Conservation (phyloP, 768 basidiomycete species). For the Mycena filopes region DNA sequence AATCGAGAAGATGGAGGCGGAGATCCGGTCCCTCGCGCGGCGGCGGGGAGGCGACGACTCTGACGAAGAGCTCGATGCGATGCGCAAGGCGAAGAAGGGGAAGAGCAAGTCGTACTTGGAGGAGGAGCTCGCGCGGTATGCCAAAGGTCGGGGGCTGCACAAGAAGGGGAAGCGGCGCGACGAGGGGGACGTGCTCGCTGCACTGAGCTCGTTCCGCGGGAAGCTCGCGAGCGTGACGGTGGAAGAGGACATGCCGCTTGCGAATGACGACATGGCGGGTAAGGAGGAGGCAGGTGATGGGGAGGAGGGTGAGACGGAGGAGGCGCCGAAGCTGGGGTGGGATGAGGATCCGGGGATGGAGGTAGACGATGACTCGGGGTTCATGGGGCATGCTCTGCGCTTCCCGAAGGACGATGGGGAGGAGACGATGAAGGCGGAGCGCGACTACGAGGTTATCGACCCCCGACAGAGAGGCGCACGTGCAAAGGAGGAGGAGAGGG, state of each 20-base stretch:
- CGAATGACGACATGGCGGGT: constrained; percentile 30
- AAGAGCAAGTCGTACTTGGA: constrained; percentile 73
- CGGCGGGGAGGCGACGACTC: constrained; percentile 62
- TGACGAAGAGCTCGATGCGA: constrained; percentile 69
- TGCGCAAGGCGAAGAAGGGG: constrained; percentile 59
- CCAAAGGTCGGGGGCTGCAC: constrained; percentile 69
- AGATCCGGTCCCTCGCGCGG: constrained; percentile 82
- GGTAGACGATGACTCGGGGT: constrained; percentile 81
- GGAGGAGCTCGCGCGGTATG: constrained; percentile 86
- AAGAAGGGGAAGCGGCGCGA: constrained; percentile 72
- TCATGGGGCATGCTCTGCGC: constrained; percentile 75
- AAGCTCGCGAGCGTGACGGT: constrained; percentile 62
- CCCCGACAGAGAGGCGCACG: constrained; percentile 77
- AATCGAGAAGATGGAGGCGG: constrained; percentile 89
- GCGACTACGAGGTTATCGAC: constrained; percentile 92
- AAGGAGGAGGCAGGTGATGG: constrained; percentile 33
- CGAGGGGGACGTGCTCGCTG: constrained; percentile 76
- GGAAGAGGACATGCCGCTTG: constrained; percentile 26
- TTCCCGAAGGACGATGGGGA: constrained; percentile 86
- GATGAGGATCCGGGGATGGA: constrained; percentile 70
- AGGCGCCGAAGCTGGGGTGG: constrained; percentile 30
- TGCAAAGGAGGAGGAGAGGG: constrained; percentile 83
- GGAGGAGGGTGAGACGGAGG: constrained; percentile 38
- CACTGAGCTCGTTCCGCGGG: constrained; percentile 75
- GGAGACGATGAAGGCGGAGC: constrained; percentile 79